Base-by-base conservation (phyloP, 768 basidiomycete species). In the Pulveroboletus sp. region DNA sequence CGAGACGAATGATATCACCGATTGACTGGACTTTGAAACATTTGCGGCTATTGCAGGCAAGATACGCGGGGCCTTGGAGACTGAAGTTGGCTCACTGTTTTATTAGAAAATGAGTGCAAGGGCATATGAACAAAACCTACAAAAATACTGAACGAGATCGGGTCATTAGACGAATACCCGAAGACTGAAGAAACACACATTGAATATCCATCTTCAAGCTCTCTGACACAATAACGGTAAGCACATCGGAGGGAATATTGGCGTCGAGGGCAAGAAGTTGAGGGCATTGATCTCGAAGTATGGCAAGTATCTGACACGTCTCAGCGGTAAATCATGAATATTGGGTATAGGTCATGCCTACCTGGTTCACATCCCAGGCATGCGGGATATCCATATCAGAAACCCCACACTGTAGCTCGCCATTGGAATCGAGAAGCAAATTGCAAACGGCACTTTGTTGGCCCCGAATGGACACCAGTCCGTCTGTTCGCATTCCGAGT, bases 71-170 rank as follows among this genome's bases (percentile, higher is more conserved):
- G 89, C 84, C 70, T 98, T 98, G 39, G 77, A 69, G n/a, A 86
- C 76, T 0, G 93, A 96, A 1, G 96, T 98, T 1, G 96, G 95
- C 68, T 99, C 96, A 65, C 89, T 90, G 55, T n/a, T 52, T 26
- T 18, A 32, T 57, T 32, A 51, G 60, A 43, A 49, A 46, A 39
- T 17, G 33, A 30, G 7, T 26, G 32, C 6, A 27, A 39, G 39
- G 41, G 31, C 8, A 24, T 21, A 37, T 24, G 51, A 44, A 33
- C 14, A 3, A 3, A 30, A 71, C 83, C 57, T 63, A 89, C 87
- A 89, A 93, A 64, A 94, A 85, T 12, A 81, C 90, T 92, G 51
- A 17, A 49, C 3, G 35, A 26, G 49, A 49, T 39, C 30, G 35
- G 36, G 50, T 50, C 32, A 56, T 27, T 49, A 14, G 39, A 40